Evolutionary conservation across 352 stramenopile genomes (phyloP).

Genomic region (Elongisporangium anandrum): DNA sequence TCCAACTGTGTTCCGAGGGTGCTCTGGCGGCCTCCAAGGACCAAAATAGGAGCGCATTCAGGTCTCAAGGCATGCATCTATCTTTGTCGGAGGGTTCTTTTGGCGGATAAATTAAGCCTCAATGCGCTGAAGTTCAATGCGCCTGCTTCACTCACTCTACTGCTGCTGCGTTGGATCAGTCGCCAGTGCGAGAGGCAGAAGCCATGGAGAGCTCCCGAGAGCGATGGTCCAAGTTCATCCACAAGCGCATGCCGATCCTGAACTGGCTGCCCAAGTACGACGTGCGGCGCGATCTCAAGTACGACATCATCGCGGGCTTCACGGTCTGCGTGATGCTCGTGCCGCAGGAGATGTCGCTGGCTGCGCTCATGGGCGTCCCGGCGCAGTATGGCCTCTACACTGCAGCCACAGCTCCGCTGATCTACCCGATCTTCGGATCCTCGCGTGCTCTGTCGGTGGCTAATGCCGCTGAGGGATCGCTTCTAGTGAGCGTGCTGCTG

Average conservation of each 20-base stretch:
- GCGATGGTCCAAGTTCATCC: conserved; percentile 15
- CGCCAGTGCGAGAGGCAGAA: background rate
- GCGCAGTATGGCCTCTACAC: conserved; percentile 71
- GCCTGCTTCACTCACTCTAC: background rate
- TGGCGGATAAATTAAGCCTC: background rate
- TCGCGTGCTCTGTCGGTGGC: conserved; percentile 58
- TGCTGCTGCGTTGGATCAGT: background rate
- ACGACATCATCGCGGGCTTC: conserved; percentile 58
- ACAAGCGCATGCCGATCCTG: conserved; percentile 64
- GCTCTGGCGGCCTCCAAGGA: background rate
- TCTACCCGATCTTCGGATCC: conserved; percentile 71
- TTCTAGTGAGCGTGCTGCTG: conserved; percentile 60
- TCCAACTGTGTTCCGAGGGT: background rate
- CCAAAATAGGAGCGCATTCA: background rate
- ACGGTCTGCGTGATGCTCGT: conserved; percentile 90
- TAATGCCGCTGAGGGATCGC: conserved; percentile 58
- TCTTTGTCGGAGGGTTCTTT: background rate
- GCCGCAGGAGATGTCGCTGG: conserved; percentile 90
- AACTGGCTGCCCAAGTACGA: conserved; percentile 71
- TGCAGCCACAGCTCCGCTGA: conserved; percentile 58
- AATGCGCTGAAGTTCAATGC: background rate
- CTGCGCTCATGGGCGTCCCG: conserved; percentile 82
- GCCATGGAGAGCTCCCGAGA: background rate
- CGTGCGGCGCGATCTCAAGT: conserved; percentile 54
- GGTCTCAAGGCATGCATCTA: too few species aligned